These are phyloP conservation scores for Mycena haematopus DNA, from an alignment of 768 basidiomycete species.

Conservation along the genomic window DNA sequence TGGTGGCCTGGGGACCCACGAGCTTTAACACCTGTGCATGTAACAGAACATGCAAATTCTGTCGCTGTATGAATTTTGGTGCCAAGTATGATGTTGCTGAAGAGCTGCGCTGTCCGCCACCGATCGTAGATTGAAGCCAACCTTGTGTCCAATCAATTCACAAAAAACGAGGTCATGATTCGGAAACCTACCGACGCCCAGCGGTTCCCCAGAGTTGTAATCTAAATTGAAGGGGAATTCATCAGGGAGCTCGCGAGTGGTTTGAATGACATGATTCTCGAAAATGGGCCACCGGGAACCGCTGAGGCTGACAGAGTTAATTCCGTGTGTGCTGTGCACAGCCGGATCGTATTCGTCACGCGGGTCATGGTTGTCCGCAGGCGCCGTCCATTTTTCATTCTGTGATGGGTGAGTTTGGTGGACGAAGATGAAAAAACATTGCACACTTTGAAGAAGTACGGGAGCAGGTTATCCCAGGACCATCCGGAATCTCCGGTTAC, in stretches of 20 bases:
- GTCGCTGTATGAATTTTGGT: conserved; percentile 31
- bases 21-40: too few relatives aligned
- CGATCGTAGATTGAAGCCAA: conserved; percentile 35
- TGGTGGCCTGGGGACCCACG: too few relatives aligned
- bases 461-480: conserved; percentile 42
- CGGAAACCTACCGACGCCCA: conserved; percentile 34
- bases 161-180: neutral
- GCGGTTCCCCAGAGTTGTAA: conserved; percentile 36
- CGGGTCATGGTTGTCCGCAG: conserved; percentile 46
- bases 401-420: conserved; percentile 22
- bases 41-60: too few relatives aligned
- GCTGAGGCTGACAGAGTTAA: too few relatives aligned
- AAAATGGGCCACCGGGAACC: too few relatives aligned
- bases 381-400: conserved; percentile 44
- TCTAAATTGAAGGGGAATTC: too few relatives aligned
- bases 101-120: conserved; percentile 35
- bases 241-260: too few relatives aligned
- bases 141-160: conserved; percentile 21
- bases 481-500: conserved; percentile 44
- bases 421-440: neutral
- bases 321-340: too few relatives aligned
- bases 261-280: too few relatives aligned
- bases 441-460: conserved; percentile 38
- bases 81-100: conserved; percentile 40
- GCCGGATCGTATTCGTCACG: conserved; percentile 44